Base-by-base conservation (phyloP, 768 basidiomycete species). In the Botryobasidium botryosum region DNA sequence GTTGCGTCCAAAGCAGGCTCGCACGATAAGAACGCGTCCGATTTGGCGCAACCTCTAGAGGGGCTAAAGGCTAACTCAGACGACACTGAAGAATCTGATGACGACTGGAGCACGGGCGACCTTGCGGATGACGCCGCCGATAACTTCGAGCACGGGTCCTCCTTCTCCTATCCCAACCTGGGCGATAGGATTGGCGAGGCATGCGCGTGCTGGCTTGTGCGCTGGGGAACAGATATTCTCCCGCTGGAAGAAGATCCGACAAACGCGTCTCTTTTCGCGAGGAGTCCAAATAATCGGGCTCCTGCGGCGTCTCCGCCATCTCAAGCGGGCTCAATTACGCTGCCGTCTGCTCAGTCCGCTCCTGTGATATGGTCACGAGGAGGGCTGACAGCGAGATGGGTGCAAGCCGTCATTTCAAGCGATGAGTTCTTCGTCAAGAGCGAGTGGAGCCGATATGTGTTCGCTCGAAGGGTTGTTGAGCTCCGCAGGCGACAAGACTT, bases 181-280 rank as follows among this genome's bases (percentile, higher is more conserved):
- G 82, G 82, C 0, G 75, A 87, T 61, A 91, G 86, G 63, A 84
- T 94, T 45, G 90, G 90, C 10, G 87, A 92, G 60, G 79, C 85
- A 0, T 79, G 79, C 52, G 72, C 73, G 2, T 85, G 81, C 58
- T 96, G 88, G 87, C 65, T 94, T 15, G 70, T 77, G 1, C 68
- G 84, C 35, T 96, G 90, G 90, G 84, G 77, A 0, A 57, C 62
- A 10, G 88, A 94, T 56, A 68, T 92, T 50, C 67, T 92, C n/a
- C 54, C 56, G 6, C 67, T 70, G 26, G 83, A 86, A 54, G 70
- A 75, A 51, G 61, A 59, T n/a, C n/a, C 28, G 21, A 7, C 28
- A n/a, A n/a, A n/a, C n/a, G n/a, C n/a, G n/a, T n/a, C n/a, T n/a
- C n/a, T n/a, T n/a, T 43, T 12, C 18, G 41, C 25, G 29, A 24